Conservation (phyloP, 2,329 filamentous ascomycete genomes). For the Aspergillus fischeri region DNA sequence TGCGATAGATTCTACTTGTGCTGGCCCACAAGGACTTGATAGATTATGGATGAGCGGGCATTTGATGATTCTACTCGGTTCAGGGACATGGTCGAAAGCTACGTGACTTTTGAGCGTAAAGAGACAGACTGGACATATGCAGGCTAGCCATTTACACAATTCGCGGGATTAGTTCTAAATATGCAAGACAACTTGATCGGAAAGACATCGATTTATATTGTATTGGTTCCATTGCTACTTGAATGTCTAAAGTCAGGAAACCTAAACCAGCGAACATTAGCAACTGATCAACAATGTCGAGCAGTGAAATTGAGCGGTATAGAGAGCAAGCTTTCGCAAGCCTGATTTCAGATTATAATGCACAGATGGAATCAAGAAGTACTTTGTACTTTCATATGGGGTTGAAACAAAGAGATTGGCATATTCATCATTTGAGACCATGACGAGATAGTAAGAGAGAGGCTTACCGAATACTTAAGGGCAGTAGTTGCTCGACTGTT, state of each 20-base stretch:
- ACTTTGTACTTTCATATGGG: slow-evolving; percentile 33
- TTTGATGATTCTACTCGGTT: background rate
- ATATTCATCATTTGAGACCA: slow-evolving; percentile 29
- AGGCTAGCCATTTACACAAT: background rate
- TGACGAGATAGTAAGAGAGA: background rate
- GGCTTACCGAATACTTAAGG: slow-evolving; percentile 6
- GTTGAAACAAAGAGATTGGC: slow-evolving; percentile 38
- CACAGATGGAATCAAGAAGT: slow-evolving; percentile 27
- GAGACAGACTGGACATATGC: background rate
- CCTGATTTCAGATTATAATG: slow-evolving; percentile 24
- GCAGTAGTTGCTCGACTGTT: background rate
- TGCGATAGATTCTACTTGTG: background rate
- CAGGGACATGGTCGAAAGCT: background rate
- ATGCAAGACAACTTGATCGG: background rate
- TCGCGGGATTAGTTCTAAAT: background rate
- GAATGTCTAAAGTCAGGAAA: background rate
- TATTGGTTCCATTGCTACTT: background rate
- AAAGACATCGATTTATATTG: background rate
- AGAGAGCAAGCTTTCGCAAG: background rate
- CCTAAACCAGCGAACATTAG: background rate
- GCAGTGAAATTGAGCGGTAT: background rate
- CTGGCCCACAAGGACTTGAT: background rate
- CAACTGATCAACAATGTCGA: background rate
- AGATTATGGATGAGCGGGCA: background rate
- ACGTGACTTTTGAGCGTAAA: background rate